Base-by-base conservation (phyloP, 179 eudicot species). In the Carnegiea gigantea region DNA sequence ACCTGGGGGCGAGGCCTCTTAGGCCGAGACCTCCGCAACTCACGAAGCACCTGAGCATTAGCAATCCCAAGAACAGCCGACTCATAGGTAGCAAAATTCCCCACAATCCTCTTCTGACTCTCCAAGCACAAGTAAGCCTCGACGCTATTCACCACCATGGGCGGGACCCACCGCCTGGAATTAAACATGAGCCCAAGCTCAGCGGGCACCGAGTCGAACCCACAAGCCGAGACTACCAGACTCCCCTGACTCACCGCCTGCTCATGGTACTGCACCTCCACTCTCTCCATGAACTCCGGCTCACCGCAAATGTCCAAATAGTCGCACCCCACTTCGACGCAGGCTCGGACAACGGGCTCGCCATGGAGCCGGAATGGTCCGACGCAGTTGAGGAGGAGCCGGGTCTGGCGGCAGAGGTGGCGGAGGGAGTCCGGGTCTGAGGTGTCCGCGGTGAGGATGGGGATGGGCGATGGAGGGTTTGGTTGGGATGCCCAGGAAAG, bases 221-320 rank as follows among this genome's bases (percentile, higher is more conserved):
- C 98, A 81, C 98, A 95, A 4, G 91, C 98, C 11, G 93, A 93
- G 65, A 95, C 74, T 26, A 95, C 90, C 91, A 95, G 84, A 77
- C 89, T 76, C 44, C 0, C 93, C 77, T 76, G 89, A 78, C 91
- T 90, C 83, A 26, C 82, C n/a, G 92, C 94, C 62, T 77, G 82
- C 20, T 88, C 90, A 76, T 89, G 88, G 81, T 82, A 90, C 12
- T 2, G 9, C 0, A 83, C 91, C 89, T 93, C 98, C 86, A 88
- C 80, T 59, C 80, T 81, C 90, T 95, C 97, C 98, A 95, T 95
- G 71, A 93, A 93, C 90, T 93, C 98, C n/a, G 98, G 97, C 79
- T 95, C 98, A 0, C 98, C 97, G 20, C 89, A 88, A 14, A 95
- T 93, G 75, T 95, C 98, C 24, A 95, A 57, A 82, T 95, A 95